Evolutionary conservation across 768 basidiomycete genomes (phyloP).

Genomic region (Suillus americanus): DNA sequence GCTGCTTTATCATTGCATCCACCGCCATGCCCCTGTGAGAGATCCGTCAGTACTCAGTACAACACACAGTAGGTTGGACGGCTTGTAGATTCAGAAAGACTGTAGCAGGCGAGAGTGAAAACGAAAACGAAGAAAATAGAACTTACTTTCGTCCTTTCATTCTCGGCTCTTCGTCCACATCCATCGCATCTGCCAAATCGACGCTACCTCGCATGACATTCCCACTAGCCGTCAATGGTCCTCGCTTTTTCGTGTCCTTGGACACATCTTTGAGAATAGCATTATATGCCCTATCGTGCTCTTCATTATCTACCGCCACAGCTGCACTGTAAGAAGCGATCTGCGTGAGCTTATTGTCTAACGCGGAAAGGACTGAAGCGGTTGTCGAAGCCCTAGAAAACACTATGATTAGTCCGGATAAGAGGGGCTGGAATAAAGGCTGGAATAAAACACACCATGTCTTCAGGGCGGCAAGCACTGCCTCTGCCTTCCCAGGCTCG

Average conservation of each 20-base stretch:
- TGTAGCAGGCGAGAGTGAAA: neutral
- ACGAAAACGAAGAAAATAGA: neutral
- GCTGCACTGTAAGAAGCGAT: constrained; percentile 47
- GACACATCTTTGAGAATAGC: constrained; percentile 57
- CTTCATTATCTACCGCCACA: constrained; percentile 42
- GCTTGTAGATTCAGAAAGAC: neutral
- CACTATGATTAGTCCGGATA: constrained; percentile 12
- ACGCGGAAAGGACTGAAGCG: constrained; percentile 63
- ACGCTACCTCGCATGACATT: constrained; percentile 2
- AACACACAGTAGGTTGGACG: neutral
- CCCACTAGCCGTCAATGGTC: constrained; percentile 19
- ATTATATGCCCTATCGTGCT: constrained; percentile 56
- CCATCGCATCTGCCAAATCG: constrained; percentile 47
- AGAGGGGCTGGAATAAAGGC: neutral
- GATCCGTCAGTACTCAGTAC: neutral
- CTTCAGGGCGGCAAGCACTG: constrained; percentile 58
- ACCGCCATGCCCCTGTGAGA: constrained; percentile 35
- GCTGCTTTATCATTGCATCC: constrained; percentile 43
- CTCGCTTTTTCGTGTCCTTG: constrained; percentile 52
- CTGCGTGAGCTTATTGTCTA: constrained; percentile 66
- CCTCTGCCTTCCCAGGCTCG: constrained; percentile 67
- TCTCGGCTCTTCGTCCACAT: constrained; percentile 57
- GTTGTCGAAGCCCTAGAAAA: constrained; percentile 66
- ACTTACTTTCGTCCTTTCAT: constrained; percentile 66
- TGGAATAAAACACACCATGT: constrained; percentile 52